Evolutionary conservation across 164 flowering plant genomes (phyloP).

Genomic region (Macadamia integrifolia): DNA sequence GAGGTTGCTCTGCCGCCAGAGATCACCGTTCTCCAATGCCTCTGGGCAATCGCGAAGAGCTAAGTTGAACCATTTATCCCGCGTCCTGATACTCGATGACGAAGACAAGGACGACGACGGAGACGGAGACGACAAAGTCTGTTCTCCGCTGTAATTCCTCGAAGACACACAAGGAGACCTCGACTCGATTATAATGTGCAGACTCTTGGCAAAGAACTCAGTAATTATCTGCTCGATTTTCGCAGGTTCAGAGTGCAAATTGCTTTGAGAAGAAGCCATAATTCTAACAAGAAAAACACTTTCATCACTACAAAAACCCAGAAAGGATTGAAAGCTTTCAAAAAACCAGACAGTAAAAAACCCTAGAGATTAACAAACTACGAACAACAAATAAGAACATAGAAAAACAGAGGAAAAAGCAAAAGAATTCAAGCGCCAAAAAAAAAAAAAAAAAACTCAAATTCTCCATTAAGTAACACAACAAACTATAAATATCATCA

Average conservation of each 20-base stretch:
- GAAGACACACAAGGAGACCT: constrained; percentile 65
- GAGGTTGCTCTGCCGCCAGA: constrained; percentile 66
- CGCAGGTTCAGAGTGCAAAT: constrained; percentile 53
- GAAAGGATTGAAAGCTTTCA: not conserved
- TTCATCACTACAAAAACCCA: not conserved
- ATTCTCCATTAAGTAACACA: not conserved
- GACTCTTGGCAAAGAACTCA: constrained; percentile 71
- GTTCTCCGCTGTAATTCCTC: constrained; percentile 74
- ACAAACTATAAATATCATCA: not conserved
- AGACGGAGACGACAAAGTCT: constrained; percentile 52
- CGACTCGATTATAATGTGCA: constrained; percentile 76
- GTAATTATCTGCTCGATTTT: constrained; percentile 78
- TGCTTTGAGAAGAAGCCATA: constrained; percentile 40
- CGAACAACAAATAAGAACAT: not conserved
- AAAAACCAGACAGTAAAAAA: not conserved
- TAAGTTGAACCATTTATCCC: constrained; percentile 91
- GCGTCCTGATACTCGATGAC: constrained; percentile 61
- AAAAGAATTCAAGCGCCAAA: not conserved
- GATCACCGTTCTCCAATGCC: constrained; percentile 68
- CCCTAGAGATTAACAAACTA: not conserved
- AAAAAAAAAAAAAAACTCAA: not conserved
- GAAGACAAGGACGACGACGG: constrained; percentile 79
- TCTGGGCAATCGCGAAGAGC: constrained; percentile 83
- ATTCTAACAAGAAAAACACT: not conserved
- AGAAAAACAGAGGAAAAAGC: too few relatives aligned